phyloP scores from a whole-genome alignment of 176 grass and related monocot species.

The Triticum timopheevii region DNA sequence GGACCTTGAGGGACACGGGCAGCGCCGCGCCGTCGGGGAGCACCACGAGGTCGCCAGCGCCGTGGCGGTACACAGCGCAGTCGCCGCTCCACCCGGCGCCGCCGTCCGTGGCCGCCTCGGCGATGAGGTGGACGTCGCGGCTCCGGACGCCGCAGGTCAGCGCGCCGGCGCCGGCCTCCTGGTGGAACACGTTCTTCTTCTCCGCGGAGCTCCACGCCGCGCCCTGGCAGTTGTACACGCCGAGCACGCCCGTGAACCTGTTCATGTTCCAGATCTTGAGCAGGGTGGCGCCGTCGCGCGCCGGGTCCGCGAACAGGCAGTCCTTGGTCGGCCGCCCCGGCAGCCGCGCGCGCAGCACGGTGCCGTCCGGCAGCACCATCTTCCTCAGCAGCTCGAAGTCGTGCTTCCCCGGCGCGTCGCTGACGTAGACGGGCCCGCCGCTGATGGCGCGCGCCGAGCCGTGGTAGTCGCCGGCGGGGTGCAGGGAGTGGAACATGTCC shows the following conservation, averaged over 20 bases:
- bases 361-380: constrained; percentile 86
- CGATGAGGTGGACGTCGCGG: constrained; percentile 73
- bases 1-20: constrained; percentile 75
- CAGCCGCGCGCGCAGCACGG: constrained; percentile 69
- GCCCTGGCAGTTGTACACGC: constrained; percentile 97
- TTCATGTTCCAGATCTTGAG: constrained; percentile 99
- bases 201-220: constrained; percentile 84
- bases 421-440: constrained; percentile 85
- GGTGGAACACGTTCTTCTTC: constrained; percentile 89
- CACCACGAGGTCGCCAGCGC: constrained; percentile 37
- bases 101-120: constrained; percentile 55
- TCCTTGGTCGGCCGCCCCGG: constrained; percentile 83
- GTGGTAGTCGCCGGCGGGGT: constrained; percentile 87
- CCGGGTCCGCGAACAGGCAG: constrained; percentile 79
- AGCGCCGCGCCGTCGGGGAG: constrained; percentile 47
- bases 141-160: constrained; percentile 54
- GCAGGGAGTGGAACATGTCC: constrained; percentile 98
- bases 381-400: constrained; percentile 87
- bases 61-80: constrained; percentile 61
- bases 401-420: constrained; percentile 92
- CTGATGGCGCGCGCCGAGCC: constrained; percentile 90
- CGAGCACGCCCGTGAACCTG: constrained; percentile 79
- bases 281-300: constrained; percentile 81
- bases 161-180: constrained; percentile 44
- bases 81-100: constrained; percentile 75